Percentiles rank a stretch among this genome's conserved stretches.
These are phyloP conservation scores for Lepiota venenata DNA, from an alignment of 768 basidiomycete genomes.

Conservation along the genomic window DNA sequence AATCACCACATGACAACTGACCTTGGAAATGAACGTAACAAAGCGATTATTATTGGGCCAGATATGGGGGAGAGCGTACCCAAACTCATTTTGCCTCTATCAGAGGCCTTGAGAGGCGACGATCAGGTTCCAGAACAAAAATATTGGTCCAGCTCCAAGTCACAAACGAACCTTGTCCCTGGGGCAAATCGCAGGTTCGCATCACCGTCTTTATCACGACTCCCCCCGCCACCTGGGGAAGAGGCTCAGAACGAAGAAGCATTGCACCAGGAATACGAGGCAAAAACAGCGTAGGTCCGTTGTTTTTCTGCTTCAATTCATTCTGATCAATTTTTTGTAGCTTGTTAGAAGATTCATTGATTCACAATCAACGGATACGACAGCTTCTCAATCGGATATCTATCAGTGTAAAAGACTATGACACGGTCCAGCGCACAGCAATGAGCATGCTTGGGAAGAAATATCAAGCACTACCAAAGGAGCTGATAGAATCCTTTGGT, in stretches of 20 bases:
- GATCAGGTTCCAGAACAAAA: background rate
- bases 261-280: slow-evolving; percentile 54
- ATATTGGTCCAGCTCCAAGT: background rate
- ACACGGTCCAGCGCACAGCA: slow-evolving; percentile 51
- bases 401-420: slow-evolving; percentile 60
- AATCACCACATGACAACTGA: background rate
- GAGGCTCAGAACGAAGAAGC: slow-evolving; percentile 41
- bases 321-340: slow-evolving; percentile 30
- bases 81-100: background rate
- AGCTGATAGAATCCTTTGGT: slow-evolving; percentile 69
- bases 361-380: slow-evolving; percentile 66
- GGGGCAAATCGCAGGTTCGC: background rate
- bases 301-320: slow-evolving; percentile 8
- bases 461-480: slow-evolving; percentile 51
- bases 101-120: background rate
- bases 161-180: background rate
- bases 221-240: slow-evolving; percentile 19
- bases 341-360: slow-evolving; percentile 52
- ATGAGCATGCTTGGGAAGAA: slow-evolving; percentile 44
- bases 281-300: slow-evolving; percentile 48
- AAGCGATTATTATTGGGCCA: background rate
- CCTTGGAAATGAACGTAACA: background rate
- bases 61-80: background rate
- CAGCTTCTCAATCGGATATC: slow-evolving; percentile 68
- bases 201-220: slow-evolving; percentile 1